Percentiles rank a stretch among this genome's conserved stretches.
Conservation (phyloP, 2,329 filamentous ascomycete genomes). For the Stemphylium beticola region DNA sequence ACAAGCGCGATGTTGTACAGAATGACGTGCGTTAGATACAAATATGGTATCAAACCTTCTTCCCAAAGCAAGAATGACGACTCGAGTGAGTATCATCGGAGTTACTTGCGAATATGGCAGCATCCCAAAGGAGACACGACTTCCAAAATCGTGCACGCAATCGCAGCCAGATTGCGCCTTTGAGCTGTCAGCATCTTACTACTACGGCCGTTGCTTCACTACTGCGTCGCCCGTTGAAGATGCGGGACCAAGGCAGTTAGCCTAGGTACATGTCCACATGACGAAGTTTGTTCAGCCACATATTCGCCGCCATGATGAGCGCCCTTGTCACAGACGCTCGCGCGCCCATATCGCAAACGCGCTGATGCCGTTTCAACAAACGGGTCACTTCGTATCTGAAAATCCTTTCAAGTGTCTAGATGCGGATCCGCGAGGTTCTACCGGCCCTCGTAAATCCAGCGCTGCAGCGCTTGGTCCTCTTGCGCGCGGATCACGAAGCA, state of each 20-base stretch:
- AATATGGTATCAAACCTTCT: slow-evolving; percentile 3
- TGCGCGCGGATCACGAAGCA: slow-evolving; percentile 5
- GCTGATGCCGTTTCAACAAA: slow-evolving; percentile 1
- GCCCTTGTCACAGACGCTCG: slow-evolving; percentile 3
- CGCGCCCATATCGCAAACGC: neutral
- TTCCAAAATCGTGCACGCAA: neutral
- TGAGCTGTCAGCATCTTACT: slow-evolving; percentile 5
- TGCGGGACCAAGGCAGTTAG: neutral
- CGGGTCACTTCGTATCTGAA: neutral
- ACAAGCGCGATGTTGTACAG: slow-evolving; percentile 1
- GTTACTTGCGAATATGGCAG: neutral
- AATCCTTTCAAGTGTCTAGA: slow-evolving; percentile 1
- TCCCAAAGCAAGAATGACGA: slow-evolving; percentile 8
- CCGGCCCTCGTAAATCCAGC: neutral
- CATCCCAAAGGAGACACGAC: neutral
- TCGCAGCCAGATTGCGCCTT: neutral
- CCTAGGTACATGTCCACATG: slow-evolving; percentile 3
- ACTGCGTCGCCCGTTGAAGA: slow-evolving; percentile 4
- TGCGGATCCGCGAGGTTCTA: neutral
- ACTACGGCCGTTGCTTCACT: slow-evolving; percentile 11
- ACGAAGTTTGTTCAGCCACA: slow-evolving; percentile 4
- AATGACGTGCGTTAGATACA: slow-evolving; percentile 15
- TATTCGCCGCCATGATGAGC: neutral
- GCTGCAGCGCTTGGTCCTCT: neutral
- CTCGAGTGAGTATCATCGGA: slow-evolving; percentile 5